Evolutionary conservation across 2,329 filamentous ascomycete genomes (phyloP).

Genomic region (Diaporthe velutina): DNA sequence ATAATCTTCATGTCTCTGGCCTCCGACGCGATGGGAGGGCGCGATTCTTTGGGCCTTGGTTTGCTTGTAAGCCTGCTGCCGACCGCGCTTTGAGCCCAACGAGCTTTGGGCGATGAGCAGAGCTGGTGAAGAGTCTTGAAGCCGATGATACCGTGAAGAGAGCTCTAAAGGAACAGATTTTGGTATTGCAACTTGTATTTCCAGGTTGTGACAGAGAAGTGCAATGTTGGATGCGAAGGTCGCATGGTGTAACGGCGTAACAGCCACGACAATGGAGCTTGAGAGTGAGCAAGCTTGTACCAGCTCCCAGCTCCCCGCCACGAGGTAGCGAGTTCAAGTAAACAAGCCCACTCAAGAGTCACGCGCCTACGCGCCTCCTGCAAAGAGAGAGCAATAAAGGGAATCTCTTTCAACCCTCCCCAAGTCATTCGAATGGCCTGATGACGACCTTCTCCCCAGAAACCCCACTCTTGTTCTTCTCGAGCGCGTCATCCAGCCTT

Average conservation of each 20-base stretch:
- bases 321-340: neutral
- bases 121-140: neutral
- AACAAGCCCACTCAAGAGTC: neutral
- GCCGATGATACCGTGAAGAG: neutral
- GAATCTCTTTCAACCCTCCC: neutral
- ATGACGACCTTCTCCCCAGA: constrained; percentile 46
- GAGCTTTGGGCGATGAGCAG: neutral
- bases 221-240: neutral
- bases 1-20: neutral
- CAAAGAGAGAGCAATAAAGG: neutral
- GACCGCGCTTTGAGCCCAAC: neutral
- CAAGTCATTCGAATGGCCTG: constrained; percentile 30
- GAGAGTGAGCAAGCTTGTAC: neutral
- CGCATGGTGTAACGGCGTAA: neutral
- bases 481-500: constrained; percentile 43
- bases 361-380: neutral
- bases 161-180: neutral
- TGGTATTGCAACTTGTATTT: neutral
- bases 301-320: neutral
- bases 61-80: neutral
- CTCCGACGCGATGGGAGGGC: neutral
- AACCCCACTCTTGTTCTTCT: constrained; percentile 45
- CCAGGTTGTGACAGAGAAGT: neutral
- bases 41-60: neutral
- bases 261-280: neutral